These are phyloP conservation scores for Fagus sylvatica DNA, from an alignment of 306 rosid genomes.

Conservation along the genomic window DNA sequence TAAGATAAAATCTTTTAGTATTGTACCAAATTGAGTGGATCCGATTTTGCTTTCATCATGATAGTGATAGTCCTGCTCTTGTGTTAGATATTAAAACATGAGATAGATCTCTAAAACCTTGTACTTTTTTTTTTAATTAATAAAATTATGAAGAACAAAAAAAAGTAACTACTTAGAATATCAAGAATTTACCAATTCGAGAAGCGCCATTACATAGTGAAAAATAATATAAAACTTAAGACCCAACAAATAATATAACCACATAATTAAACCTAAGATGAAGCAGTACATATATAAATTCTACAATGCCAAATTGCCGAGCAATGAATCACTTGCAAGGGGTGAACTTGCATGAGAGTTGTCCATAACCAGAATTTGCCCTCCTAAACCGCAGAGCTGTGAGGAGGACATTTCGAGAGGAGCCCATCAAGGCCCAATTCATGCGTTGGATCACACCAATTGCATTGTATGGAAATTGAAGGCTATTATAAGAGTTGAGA, in stretches of 20 bases:
- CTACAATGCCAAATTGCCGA: not conserved
- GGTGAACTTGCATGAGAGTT: slow-evolving; percentile 71
- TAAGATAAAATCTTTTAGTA: too few species aligned
- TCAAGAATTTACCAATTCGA: not conserved
- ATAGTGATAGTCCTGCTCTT: too few species aligned
- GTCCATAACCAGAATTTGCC: slow-evolving; percentile 70
- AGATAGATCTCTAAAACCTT: not conserved
- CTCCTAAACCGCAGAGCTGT: slow-evolving; percentile 68
- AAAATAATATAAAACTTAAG: not conserved
- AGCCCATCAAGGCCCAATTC: slow-evolving; percentile 70
- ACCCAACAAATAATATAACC: not conserved
- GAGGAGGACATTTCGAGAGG: slow-evolving; percentile 49
- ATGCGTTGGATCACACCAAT: slow-evolving; percentile 50
- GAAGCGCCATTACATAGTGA: not conserved
- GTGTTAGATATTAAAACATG: too few species aligned
- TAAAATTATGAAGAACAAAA: not conserved
- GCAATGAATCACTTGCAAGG: slow-evolving; percentile 45
- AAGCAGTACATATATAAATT: not conserved
- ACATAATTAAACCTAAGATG: too few species aligned
- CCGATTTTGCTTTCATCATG: too few species aligned
- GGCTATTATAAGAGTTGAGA: slow-evolving; percentile 71
- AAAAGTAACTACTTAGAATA: not conserved
- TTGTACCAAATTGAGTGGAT: too few species aligned
- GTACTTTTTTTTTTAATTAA: not conserved
- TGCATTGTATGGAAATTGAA: slow-evolving; percentile 60